A percentile compares a stretch with the other conserved stretches of the same genome.
Evolutionary conservation across 2,329 filamentous ascomycete genomes (phyloP).

Genomic region (Drechslerella stenobrocha): DNA sequence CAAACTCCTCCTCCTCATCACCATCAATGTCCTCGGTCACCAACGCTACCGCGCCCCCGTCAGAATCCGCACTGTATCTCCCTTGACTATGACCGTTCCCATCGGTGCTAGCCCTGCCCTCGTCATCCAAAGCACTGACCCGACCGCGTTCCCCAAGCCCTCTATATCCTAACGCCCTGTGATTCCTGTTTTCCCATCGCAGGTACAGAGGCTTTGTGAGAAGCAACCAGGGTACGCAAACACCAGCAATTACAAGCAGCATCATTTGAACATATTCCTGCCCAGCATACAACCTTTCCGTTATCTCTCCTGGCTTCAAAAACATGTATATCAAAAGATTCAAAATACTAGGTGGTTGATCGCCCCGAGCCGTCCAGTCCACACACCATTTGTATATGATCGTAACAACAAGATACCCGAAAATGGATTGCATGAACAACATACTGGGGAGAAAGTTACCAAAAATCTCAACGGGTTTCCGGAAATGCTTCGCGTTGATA

Average conservation of each 20-base stretch:
- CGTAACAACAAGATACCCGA: constrained; percentile 89
- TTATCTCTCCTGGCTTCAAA: constrained; percentile 74
- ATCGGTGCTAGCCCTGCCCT: constrained; percentile 65
- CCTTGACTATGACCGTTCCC: constrained; percentile 59
- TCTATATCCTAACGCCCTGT: constrained; percentile 84
- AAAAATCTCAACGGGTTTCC: constrained; percentile 91
- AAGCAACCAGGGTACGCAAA: constrained; percentile 85
- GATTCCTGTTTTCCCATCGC: constrained; percentile 87
- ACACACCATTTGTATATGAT: constrained; percentile 98
- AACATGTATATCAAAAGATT: constrained; percentile 99
- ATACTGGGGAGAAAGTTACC: constrained; percentile 97
- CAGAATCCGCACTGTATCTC: constrained; percentile 70
- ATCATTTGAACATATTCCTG: constrained; percentile 76
- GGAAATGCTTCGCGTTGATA: constrained; percentile 93
- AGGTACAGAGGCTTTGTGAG: constrained; percentile 97
- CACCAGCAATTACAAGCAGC: constrained; percentile 77
- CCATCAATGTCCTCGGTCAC: constrained; percentile 77
- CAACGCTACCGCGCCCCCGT: constrained; percentile 81
- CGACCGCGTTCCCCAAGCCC: constrained; percentile 72
- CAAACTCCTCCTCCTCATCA: constrained; percentile 94
- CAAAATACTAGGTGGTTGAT: constrained; percentile 78
- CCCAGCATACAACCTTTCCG: constrained; percentile 72
- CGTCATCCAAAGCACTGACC: constrained; percentile 86
- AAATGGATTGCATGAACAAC: constrained; percentile 99
- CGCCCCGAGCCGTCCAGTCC: constrained; percentile 72